Evolutionary conservation across 495 filamentous ascomycete species (phyloP).

Genomic region (Massariosphaeria phaeospora): DNA sequence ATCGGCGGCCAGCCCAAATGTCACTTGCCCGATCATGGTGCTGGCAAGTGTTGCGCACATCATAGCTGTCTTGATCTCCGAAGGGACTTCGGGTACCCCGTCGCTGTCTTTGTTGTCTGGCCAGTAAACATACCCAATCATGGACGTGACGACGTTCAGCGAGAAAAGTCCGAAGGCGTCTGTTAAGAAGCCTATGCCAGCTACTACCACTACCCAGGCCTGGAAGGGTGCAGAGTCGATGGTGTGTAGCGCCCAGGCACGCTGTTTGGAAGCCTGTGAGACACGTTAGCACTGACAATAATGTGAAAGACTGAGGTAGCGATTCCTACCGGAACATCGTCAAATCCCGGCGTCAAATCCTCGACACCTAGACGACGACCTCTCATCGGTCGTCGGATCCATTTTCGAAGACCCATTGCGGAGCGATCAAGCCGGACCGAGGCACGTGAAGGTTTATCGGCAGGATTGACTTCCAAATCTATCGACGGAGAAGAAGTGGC

Average conservation of each 20-base stretch:
- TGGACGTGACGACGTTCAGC: conserved; percentile 24
- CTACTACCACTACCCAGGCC: conserved; percentile 29
- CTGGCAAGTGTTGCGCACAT: conserved; percentile 25
- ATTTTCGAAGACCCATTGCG: conserved; percentile 24
- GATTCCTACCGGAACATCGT: conserved; percentile 17
- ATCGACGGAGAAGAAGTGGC: too few relatives aligned
- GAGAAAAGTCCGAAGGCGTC: conserved; percentile 27
- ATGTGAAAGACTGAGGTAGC: background rate
- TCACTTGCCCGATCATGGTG: conserved; percentile 28
- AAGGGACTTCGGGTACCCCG: conserved; percentile 20
- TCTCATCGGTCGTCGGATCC: conserved; percentile 24
- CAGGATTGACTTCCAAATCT: too few relatives aligned
- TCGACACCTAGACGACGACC: conserved; percentile 14
- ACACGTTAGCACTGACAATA: background rate
- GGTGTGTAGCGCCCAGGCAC: conserved; percentile 25
- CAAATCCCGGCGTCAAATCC: conserved; percentile 20
- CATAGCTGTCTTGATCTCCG: conserved; percentile 13
- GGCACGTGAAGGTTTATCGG: too few relatives aligned
- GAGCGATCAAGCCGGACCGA: too few relatives aligned
- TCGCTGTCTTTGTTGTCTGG: conserved; percentile 8
- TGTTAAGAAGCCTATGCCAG: conserved; percentile 28
- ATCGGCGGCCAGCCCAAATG: conserved; percentile 27
- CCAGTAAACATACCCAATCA: conserved; percentile 28
- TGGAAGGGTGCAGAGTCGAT: conserved; percentile 28
- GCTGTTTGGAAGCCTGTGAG: conserved; percentile 15